Conservation (phyloP, 345 rosid genomes). For the Pugionium dolabratum region DNA sequence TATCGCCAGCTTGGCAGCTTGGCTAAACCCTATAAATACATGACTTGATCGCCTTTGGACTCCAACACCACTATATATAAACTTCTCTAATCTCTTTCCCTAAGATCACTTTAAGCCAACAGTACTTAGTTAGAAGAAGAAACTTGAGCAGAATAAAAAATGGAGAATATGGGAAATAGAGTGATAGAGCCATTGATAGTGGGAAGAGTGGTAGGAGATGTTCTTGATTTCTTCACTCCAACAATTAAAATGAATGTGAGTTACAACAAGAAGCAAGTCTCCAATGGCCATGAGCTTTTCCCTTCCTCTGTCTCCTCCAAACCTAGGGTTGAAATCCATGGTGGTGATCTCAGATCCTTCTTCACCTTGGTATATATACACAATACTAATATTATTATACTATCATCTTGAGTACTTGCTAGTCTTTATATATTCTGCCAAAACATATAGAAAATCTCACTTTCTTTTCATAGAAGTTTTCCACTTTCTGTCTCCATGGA, state of each 20-base stretch:
- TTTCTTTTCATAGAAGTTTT: constrained; percentile 5
- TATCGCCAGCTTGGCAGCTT: background rate
- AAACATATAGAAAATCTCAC: constrained; percentile 1
- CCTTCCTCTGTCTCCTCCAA: too few relatives aligned
- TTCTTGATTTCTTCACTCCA: constrained; percentile 45
- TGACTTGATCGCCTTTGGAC: constrained; percentile 21
- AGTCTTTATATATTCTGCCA: background rate
- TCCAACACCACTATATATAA: constrained; percentile 28
- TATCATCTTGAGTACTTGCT: background rate
- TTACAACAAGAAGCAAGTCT: constrained; percentile 37
- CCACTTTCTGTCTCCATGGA: background rate
- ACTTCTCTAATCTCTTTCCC: background rate
- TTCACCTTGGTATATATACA: constrained; percentile 54
- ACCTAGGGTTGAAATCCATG: constrained; percentile 57
- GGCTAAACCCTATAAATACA: constrained; percentile 35
- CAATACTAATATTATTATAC: background rate
- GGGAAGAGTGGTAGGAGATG: constrained; percentile 43
- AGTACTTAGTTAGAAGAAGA: background rate
- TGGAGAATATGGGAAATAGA: constrained; percentile 35
- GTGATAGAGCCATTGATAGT: constrained; percentile 49
- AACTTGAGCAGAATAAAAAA: constrained; percentile 10
- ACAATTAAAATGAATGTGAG: constrained; percentile 48
- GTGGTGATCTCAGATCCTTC: constrained; percentile 59
- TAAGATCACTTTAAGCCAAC: constrained; percentile 4
- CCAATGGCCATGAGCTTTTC: too few relatives aligned